Evolutionary conservation across 352 stramenopile genomes (phyloP).

Genomic region (Phytophthora cactorum): DNA sequence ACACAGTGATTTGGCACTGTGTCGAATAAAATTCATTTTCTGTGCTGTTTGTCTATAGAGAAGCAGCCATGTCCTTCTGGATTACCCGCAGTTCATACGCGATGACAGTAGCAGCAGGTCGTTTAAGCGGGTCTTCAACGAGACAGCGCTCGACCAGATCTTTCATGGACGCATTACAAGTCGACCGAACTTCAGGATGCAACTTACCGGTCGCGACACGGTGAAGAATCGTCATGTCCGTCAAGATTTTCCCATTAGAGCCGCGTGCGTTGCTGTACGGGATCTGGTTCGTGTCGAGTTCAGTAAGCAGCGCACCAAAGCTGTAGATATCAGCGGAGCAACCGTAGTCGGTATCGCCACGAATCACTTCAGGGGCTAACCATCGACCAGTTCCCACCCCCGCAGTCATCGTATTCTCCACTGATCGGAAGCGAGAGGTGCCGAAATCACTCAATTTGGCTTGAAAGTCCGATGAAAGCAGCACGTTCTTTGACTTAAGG

Average conservation of each 20-base stretch:
- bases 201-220: conserved; percentile 50
- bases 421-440: conserved; percentile 11
- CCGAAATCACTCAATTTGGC: conserved; percentile 64
- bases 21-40: conserved; percentile 20
- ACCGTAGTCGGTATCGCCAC: conserved; percentile 2
- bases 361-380: conserved; percentile 6
- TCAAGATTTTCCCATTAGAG: conserved; percentile 47
- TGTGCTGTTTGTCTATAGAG: conserved; percentile 6
- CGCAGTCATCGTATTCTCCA: conserved; percentile 2
- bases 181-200: conserved; percentile 17
- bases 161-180: conserved; percentile 17
- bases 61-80: conserved; percentile 35
- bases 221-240: conserved; percentile 61
- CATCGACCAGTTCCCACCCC: background rate
- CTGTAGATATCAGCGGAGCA: conserved; percentile 2
- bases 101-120: conserved; percentile 25
- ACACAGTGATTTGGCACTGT: conserved; percentile 5
- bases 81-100: conserved; percentile 32
- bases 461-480: conserved; percentile 39
- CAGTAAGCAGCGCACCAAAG: conserved; percentile 5
- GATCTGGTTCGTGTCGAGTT: background rate
- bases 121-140: conserved; percentile 17
- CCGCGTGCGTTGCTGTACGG: conserved; percentile 33
- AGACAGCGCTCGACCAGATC: conserved; percentile 25
- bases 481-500: conserved; percentile 64